phyloP scores from a whole-genome alignment of 1,139 yeast species.

The Taiozyma sp. region DNA sequence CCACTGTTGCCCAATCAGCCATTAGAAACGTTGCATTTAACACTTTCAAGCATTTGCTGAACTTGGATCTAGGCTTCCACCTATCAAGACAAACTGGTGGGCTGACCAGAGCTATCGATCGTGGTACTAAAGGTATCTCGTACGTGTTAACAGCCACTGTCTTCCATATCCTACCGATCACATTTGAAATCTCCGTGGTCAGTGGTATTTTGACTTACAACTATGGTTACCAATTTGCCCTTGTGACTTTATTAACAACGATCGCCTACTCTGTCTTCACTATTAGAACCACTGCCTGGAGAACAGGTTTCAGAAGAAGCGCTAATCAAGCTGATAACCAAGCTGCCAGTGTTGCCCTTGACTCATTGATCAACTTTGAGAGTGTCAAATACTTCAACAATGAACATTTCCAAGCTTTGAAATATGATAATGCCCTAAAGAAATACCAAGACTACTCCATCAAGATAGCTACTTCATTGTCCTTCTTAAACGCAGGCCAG shows the following conservation, averaged over 20 bases:
- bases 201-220: conserved; percentile 92
- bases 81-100: conserved; percentile 94
- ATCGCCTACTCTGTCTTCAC: conserved; percentile 82
- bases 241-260: conserved; percentile 86
- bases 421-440: conserved; percentile 73
- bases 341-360: conserved; percentile 93
- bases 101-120: conserved; percentile 88
- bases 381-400: conserved; percentile 93
- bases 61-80: conserved; percentile 87
- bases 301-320: conserved; percentile 84
- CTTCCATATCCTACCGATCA: conserved; percentile 89
- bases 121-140: conserved; percentile 97
- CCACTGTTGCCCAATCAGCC: conserved; percentile 93
- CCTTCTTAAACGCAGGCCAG: conserved; percentile 89
- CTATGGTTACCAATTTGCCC: conserved; percentile 86
- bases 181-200: conserved; percentile 88
- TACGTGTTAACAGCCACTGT: conserved; percentile 94
- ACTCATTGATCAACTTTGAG: conserved; percentile 90
- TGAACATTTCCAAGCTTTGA: conserved; percentile 71
- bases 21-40: conserved; percentile 86
- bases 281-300: conserved; percentile 91
- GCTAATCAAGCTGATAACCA: conserved; percentile 94
- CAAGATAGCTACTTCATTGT: conserved; percentile 88
- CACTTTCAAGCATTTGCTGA: conserved; percentile 79
- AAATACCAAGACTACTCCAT: conserved; percentile 79